Evolutionary conservation across 2,329 filamentous ascomycete genomes (phyloP).

Genomic region (Talaromyces sp.): DNA sequence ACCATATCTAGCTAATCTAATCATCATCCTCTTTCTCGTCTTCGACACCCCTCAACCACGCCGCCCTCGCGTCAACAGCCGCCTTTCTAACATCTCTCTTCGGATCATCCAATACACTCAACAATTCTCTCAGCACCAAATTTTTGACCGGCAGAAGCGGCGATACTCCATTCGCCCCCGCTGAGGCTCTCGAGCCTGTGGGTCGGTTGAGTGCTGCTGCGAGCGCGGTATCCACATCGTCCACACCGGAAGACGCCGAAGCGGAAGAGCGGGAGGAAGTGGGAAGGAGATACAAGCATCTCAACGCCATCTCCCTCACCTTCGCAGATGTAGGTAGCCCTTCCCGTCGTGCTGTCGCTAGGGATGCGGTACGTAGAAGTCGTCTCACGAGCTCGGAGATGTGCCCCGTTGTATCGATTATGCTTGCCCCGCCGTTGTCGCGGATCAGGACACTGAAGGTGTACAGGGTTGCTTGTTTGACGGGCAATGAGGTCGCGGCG

Average conservation of each 20-base stretch:
- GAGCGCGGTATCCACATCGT: conserved; percentile 12
- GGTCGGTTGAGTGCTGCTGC: conserved; percentile 7
- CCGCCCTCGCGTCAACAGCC: conserved; percentile 59
- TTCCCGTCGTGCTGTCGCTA: conserved; percentile 19
- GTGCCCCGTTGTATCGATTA: conserved; percentile 53
- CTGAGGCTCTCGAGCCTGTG: conserved; percentile 8
- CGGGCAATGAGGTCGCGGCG: conserved; percentile 32
- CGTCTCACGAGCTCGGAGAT: conserved; percentile 55
- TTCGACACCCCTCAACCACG: conserved; percentile 56
- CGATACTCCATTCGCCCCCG: conserved; percentile 29
- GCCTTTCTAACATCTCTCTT: conserved; percentile 61
- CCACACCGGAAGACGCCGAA: neutral
- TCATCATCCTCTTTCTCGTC: conserved; percentile 53
- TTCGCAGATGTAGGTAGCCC: conserved; percentile 16
- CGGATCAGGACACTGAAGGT: conserved; percentile 57
- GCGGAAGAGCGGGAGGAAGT: neutral
- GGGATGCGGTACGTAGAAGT: conserved; percentile 48
- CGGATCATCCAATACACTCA: conserved; percentile 57
- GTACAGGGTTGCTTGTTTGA: conserved; percentile 59
- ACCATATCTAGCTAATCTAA: neutral
- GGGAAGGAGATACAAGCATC: conserved; percentile 39
- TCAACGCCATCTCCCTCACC: conserved; percentile 35
- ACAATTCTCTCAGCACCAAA: conserved; percentile 55
- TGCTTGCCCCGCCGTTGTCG: conserved; percentile 49
- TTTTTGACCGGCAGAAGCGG: conserved; percentile 55